phyloP scores from a whole-genome alignment of 2,329 filamentous ascomycete genomes.

The Thelonectria rubi region DNA sequence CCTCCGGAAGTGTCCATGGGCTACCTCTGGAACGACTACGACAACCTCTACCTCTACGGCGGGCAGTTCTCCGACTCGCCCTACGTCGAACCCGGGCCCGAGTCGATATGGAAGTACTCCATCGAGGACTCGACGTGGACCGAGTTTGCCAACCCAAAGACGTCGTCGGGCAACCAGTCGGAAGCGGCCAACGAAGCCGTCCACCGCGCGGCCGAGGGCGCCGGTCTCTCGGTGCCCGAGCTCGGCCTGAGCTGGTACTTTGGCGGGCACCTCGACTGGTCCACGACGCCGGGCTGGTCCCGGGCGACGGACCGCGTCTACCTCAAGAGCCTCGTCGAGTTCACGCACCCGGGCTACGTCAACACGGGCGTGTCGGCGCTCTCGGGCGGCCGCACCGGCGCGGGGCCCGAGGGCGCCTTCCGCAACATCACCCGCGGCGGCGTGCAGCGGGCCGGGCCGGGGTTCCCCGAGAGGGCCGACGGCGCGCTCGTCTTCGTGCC shows the following conservation, averaged over 20 bases:
- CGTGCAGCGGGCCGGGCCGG: constrained; percentile 71
- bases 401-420: constrained; percentile 70
- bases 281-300: constrained; percentile 72
- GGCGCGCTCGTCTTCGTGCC: constrained; percentile 78
- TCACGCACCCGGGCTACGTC: constrained; percentile 74
- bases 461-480: constrained; percentile 78
- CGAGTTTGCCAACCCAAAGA: constrained; percentile 68
- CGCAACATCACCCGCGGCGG: constrained; percentile 79
- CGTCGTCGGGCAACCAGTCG: constrained; percentile 70
- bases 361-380: constrained; percentile 71
- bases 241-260: constrained; percentile 81
- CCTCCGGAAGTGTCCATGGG: constrained; percentile 77
- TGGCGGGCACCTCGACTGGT: constrained; percentile 75
- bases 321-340: constrained; percentile 78
- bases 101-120: constrained; percentile 76
- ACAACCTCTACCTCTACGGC: constrained; percentile 77
- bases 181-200: constrained; percentile 64
- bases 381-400: constrained; percentile 60
- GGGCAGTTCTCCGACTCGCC: constrained; percentile 76
- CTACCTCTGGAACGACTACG: constrained; percentile 78
- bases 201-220: constrained; percentile 77
- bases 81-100: constrained; percentile 61
- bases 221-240: constrained; percentile 74
- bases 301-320: constrained; percentile 71
- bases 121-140: constrained; percentile 68